A percentile compares a stretch with the other conserved stretches of the same genome.
These are phyloP conservation scores for Ephemerocybe angulata DNA, from an alignment of 768 basidiomycete species.

Conservation along the genomic window DNA sequence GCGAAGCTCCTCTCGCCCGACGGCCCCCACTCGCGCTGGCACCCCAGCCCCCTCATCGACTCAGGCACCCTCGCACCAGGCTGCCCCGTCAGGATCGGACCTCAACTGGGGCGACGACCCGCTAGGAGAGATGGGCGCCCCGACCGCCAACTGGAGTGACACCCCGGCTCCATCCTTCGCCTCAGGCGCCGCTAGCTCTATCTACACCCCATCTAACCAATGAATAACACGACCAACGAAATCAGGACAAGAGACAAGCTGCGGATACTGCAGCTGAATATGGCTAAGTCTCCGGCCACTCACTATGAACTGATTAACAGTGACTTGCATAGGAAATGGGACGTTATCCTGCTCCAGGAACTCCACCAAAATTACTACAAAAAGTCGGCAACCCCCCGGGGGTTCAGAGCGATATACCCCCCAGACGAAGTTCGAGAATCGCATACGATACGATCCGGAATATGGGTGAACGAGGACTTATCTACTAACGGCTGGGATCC, in stretches of 20 bases:
- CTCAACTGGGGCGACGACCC: too few relatives aligned
- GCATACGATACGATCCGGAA: slow-evolving; percentile 10
- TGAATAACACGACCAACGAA: neutral
- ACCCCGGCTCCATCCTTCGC: neutral
- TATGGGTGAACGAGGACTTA: slow-evolving; percentile 17
- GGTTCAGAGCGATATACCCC: slow-evolving; percentile 20
- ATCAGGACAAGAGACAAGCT: neutral
- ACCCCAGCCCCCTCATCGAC: too few relatives aligned
- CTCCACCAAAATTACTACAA: slow-evolving; percentile 27
- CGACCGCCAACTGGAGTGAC: neutral
- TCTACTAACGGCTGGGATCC: slow-evolving; percentile 15
- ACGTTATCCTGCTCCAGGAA: slow-evolving; percentile 38
- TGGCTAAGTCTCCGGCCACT: slow-evolving; percentile 13
- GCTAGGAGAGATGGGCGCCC: neutral
- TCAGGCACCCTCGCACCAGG: too few relatives aligned
- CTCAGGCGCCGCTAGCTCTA: too few relatives aligned
- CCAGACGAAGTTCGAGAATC: neutral
- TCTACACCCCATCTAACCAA: too few relatives aligned
- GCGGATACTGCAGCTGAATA: slow-evolving; percentile 15
- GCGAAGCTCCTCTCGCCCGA: too few relatives aligned
- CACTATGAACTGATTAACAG: slow-evolving; percentile 14
- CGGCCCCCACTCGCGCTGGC: too few relatives aligned
- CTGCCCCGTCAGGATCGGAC: too few relatives aligned
- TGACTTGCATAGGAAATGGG: slow-evolving; percentile 15
- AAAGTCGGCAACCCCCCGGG: slow-evolving; percentile 14